Base-by-base conservation (phyloP, 2,329 filamentous ascomycete genomes). In the Pleomassaria siparia region DNA sequence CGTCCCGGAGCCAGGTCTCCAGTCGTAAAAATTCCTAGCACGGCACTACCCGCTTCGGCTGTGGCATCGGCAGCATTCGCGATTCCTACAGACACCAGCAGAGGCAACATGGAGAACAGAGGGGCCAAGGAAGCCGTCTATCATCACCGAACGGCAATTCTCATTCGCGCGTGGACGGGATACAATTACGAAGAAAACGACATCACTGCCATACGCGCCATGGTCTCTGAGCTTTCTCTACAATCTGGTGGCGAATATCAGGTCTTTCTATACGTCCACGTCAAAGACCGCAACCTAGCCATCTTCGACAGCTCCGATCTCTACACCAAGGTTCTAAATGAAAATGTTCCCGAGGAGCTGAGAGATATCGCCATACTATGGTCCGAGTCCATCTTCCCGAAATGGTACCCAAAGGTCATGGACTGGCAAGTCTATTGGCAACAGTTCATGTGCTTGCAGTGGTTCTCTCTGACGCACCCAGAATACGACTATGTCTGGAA, bases 401-500 rank as follows among this genome's bases (percentile, higher is more conserved):
- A 60, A 13, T 75, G 74, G 72, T 80, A 79, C 53, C 75, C 75
- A 2, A 64, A 74, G n/a, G 69, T 79, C 30, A 71, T 66, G 29
- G 74, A 77, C 48, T 77, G 73, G 72, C 71, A 76, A 47, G 74
- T 76, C 8, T 76, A 77, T 59, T 77, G 74, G 73, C 70, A 74
- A 24, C 85, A 89, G 60, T 89, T 85, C 76, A 78, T 89, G 56
- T 85, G 86, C 5, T 78, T 91, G 2, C 88, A 91, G 64, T 86
- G 85, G 70, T 91, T 91, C 63, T 82, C 82, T 49, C 80, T 87
- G 60, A 85, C 87, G 41, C 85, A 90, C 59, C 87, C 87, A 0
- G 84, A 92, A 59, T 94, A 88, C 55, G 87, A 91, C 57, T 90
- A 82, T 59, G 79, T 90, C 57, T 77, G 89, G 88, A 91, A 92